These are phyloP conservation scores for Akanthomyces lecanii DNA, from an alignment of 2,329 filamentous ascomycete species.

Conservation along the genomic window DNA sequence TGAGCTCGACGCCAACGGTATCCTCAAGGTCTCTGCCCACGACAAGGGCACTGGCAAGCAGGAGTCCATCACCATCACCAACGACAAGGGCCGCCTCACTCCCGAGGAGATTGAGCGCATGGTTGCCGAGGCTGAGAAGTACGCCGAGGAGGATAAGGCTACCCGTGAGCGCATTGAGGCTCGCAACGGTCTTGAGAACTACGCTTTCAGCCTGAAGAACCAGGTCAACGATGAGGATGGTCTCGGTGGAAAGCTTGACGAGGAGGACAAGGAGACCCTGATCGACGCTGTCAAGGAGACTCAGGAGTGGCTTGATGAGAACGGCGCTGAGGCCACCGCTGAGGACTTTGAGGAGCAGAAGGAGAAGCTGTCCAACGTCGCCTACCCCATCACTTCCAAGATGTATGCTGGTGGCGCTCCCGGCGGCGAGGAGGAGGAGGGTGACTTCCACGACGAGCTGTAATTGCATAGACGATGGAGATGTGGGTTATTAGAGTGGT, in stretches of 20 bases:
- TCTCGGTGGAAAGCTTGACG: constrained; percentile 96
- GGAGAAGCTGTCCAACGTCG: constrained; percentile 95
- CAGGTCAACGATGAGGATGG: constrained; percentile 96
- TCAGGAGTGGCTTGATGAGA: constrained; percentile 95
- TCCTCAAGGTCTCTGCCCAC: constrained; percentile 90
- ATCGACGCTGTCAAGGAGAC: constrained; percentile 96
- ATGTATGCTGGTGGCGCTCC: constrained; percentile 70
- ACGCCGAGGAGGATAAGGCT: constrained; percentile 98
- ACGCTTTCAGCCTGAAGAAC: constrained; percentile 98
- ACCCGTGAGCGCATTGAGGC: constrained; percentile 95
- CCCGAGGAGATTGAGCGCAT: constrained; percentile 98
- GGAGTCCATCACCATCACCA: constrained; percentile 97
- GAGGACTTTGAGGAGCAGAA: constrained; percentile 99
- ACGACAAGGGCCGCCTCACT: constrained; percentile 97
- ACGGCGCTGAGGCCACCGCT: constrained; percentile 74
- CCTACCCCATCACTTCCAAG: constrained; percentile 99
- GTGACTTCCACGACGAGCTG: constrained; percentile 73
- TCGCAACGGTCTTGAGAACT: constrained; percentile 97
- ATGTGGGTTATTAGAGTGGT: constrained; percentile 17
- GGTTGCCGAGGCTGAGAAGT: constrained; percentile 97
- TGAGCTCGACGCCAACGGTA: constrained; percentile 97
- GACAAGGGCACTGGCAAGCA: constrained; percentile 98
- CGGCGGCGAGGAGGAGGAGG: constrained; percentile 65
- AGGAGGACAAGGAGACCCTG: constrained; percentile 97
- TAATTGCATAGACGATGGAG: constrained; percentile 47